These are phyloP conservation scores for Nymphaea thermarum DNA, from an alignment of 164 flowering plant species.

Conservation along the genomic window DNA sequence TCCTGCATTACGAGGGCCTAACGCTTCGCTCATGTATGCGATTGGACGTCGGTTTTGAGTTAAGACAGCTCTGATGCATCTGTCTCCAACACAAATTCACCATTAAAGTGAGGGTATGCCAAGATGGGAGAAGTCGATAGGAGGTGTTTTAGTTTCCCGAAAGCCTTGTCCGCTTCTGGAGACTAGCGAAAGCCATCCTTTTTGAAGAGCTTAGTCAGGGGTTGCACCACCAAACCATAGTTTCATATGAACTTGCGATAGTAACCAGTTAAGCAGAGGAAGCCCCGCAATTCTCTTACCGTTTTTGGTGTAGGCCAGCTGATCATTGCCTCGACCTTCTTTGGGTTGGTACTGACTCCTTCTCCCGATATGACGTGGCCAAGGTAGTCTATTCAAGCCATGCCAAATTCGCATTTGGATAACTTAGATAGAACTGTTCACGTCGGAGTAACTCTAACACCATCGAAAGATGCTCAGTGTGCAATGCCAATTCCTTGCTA, in stretches of 20 bases:
- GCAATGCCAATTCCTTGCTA: no score
- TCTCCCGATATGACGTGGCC: background rate
- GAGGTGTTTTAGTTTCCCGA: slow-evolving; percentile 1
- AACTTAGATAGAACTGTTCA: no score
- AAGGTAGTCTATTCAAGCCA: background rate
- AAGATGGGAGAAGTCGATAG: background rate
- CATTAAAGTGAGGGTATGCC: background rate
- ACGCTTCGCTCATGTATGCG: slow-evolving; percentile 5
- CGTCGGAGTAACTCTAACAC: no score
- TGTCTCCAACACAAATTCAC: slow-evolving; percentile 3
- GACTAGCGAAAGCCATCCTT: slow-evolving; percentile 1
- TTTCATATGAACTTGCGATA: slow-evolving; percentile 4
- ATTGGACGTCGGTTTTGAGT: slow-evolving; percentile 1
- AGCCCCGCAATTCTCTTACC: background rate
- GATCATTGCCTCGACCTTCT: background rate
- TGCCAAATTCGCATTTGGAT: slow-evolving; percentile 1
- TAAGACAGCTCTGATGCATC: background rate
- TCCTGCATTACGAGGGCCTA: background rate
- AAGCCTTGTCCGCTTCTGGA: background rate
- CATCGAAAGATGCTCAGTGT: no score
- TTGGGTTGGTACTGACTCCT: background rate
- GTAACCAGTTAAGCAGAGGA: background rate
- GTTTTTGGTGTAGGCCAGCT: background rate
- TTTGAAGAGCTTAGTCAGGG: slow-evolving; percentile 1
- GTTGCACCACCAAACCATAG: background rate